These are phyloP conservation scores for Aspergillus biplanus DNA, from an alignment of 495 filamentous ascomycete species.

Conservation along the genomic window DNA sequence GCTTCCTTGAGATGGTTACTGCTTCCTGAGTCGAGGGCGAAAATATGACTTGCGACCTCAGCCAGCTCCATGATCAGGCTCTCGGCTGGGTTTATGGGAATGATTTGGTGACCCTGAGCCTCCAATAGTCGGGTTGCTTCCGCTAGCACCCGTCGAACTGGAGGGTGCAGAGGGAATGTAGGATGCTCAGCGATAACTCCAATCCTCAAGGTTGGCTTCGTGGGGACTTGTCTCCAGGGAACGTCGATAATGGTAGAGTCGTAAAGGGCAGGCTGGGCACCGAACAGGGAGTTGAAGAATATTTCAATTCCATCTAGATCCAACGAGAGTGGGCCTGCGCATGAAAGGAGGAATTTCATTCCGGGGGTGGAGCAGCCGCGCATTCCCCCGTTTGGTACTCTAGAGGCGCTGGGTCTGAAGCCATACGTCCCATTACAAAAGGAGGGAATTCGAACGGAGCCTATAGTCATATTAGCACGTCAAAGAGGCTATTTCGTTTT, in stretches of 20 bases:
- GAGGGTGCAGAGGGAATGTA: slow-evolving; percentile 46
- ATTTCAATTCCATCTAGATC: slow-evolving; percentile 40
- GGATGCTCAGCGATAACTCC: slow-evolving; percentile 32
- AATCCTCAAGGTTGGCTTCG: slow-evolving; percentile 27
- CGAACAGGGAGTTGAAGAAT: slow-evolving; percentile 40
- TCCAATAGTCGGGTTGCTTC: slow-evolving; percentile 47
- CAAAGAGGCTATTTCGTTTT: not conserved
- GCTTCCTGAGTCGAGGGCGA: slow-evolving; percentile 18
- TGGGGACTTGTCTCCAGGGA: slow-evolving; percentile 46
- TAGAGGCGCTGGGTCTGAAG: slow-evolving; percentile 34
- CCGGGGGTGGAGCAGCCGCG: slow-evolving; percentile 53
- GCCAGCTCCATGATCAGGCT: slow-evolving; percentile 18
- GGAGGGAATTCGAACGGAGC: slow-evolving; percentile 65
- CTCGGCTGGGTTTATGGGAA: slow-evolving; percentile 22
- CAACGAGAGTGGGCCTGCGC: slow-evolving; percentile 47
- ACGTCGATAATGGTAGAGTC: slow-evolving; percentile 41
- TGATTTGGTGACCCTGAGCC: slow-evolving; percentile 52
- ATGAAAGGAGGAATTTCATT: slow-evolving; percentile 53
- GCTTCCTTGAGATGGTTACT: slow-evolving; percentile 18
- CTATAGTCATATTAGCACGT: not conserved
- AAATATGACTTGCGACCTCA: not conserved
- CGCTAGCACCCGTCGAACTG: slow-evolving; percentile 48
- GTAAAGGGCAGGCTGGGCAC: slow-evolving; percentile 34
- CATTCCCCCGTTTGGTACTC: slow-evolving; percentile 54
- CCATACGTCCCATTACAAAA: slow-evolving; percentile 63